These are phyloP conservation scores for Lichina pygmaea DNA, from an alignment of 495 filamentous ascomycete genomes.

Conservation along the genomic window DNA sequence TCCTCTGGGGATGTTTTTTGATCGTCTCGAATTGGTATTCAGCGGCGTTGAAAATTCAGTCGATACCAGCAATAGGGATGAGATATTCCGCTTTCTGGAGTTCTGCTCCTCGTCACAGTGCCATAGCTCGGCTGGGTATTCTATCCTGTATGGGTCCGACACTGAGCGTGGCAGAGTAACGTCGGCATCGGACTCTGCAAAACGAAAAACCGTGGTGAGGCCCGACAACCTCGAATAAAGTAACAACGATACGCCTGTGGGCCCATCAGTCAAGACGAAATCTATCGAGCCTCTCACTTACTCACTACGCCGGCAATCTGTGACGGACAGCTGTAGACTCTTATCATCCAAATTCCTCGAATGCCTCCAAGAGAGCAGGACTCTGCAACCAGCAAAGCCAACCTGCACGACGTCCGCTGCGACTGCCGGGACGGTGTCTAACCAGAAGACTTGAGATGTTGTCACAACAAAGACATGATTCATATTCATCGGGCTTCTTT, in stretches of 20 bases:
- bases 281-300: neutral
- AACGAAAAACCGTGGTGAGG: conserved; percentile 8
- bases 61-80: neutral
- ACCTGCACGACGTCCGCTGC: conserved; percentile 2
- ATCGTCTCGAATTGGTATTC: conserved; percentile 1
- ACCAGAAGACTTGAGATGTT: conserved; percentile 7
- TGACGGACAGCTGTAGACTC: conserved; percentile 10
- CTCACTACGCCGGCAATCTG: conserved; percentile 2
- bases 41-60: neutral
- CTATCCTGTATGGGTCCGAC: conserved; percentile 2
- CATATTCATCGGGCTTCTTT: conserved; percentile 5
- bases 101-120: neutral
- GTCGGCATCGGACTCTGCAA: neutral
- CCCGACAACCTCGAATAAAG: conserved; percentile 8
- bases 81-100: neutral
- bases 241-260: conserved; percentile 5
- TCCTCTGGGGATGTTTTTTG: conserved; percentile 3
- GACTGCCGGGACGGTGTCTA: conserved; percentile 3
- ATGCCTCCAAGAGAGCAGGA: conserved; percentile 18
- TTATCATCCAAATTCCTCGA: conserved; percentile 14
- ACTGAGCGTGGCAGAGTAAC: neutral
- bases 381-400: conserved; percentile 5
- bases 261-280: conserved; percentile 1
- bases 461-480: conserved; percentile 11
- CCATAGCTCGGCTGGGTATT: neutral